These are phyloP conservation scores for Beauveria caledonica DNA, from an alignment of 2,329 filamentous ascomycete genomes.

Conservation along the genomic window DNA sequence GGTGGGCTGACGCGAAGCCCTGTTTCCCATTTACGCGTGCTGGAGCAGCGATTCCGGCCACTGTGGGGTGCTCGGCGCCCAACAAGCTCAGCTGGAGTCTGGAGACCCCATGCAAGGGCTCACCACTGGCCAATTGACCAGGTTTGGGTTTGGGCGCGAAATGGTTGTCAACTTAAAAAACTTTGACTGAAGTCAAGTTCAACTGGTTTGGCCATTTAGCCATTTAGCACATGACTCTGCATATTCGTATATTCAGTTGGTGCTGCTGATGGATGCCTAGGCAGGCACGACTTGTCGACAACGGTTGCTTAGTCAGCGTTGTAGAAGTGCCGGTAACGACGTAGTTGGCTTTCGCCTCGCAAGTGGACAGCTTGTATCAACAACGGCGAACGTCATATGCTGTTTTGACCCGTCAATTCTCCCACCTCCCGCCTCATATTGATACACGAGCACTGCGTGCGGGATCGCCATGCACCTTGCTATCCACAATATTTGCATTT, in stretches of 20 bases:
- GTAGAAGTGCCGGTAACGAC: background rate
- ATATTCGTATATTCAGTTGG: no score
- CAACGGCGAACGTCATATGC: background rate
- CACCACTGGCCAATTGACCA: background rate
- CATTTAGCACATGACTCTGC: no score
- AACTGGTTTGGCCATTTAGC: background rate
- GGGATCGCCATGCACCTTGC: slow-evolving; percentile 3
- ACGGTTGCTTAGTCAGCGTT: slow-evolving; percentile 5
- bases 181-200: background rate
- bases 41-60: background rate
- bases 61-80: slow-evolving; percentile 2
- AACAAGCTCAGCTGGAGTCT: background rate
- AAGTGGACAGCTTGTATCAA: slow-evolving; percentile 11
- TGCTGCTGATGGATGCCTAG: background rate
- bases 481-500: background rate
- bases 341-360: background rate
- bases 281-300: background rate
- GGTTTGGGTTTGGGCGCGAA: background rate
- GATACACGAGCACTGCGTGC: background rate
- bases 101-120: background rate
- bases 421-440: background rate
- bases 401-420: background rate
- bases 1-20: slow-evolving; percentile 3
- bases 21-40: slow-evolving; percentile 8
- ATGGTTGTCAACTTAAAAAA: background rate